A percentile compares a stretch with the other conserved stretches of the same genome.
These are phyloP conservation scores for Carex sylvatica DNA, from an alignment of 202 grass and related monocot species.

Conservation along the genomic window DNA sequence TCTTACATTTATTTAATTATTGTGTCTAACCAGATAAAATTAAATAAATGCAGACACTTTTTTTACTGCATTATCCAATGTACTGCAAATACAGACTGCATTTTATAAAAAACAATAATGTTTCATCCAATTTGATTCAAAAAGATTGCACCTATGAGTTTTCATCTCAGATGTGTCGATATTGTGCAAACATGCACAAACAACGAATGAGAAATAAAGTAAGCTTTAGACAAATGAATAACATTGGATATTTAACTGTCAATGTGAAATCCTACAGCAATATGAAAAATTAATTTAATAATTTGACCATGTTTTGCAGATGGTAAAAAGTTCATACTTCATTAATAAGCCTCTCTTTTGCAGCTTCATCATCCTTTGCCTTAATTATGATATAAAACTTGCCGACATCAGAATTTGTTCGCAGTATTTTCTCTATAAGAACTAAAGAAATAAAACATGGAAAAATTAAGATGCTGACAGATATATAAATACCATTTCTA, in stretches of 20 bases:
- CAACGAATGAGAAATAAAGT: background rate
- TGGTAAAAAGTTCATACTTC: slow-evolving; percentile 40
- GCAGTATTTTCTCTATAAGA: slow-evolving; percentile 90
- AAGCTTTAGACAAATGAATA: background rate
- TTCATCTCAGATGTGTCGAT: background rate
- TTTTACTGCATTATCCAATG: background rate
- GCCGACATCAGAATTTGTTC: slow-evolving; percentile 62
- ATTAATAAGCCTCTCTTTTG: slow-evolving; percentile 46
- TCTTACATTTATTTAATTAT: too few species aligned
- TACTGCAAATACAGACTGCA: background rate
- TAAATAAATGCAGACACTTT: too few species aligned
- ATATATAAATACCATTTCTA: background rate
- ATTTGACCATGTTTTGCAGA: background rate
- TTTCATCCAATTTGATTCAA: background rate
- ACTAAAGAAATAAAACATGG: slow-evolving; percentile 31
- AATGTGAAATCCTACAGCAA: background rate
- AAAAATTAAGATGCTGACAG: background rate
- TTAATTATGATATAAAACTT: slow-evolving; percentile 94
- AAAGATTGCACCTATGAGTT: background rate
- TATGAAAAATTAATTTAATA: background rate
- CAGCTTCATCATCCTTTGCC: slow-evolving; percentile 58
- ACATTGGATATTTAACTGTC: background rate
- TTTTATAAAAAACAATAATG: background rate
- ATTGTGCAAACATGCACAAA: background rate
- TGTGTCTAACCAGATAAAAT: too few species aligned